phyloP scores from a whole-genome alignment of 495 filamentous ascomycete genomes.

The Parmelia sp. region DNA sequence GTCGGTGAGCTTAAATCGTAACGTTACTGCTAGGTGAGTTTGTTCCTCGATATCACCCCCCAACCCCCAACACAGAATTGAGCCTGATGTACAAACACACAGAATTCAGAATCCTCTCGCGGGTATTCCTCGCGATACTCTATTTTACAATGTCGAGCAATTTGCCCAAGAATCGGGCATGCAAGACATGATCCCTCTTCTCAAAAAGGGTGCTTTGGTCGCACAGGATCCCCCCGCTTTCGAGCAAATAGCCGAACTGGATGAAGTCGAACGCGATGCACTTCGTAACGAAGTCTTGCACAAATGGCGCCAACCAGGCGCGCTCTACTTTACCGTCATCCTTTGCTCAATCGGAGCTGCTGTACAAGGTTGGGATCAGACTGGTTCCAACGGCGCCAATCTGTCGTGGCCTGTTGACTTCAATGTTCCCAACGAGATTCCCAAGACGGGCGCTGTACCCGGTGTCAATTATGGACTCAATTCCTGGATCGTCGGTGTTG shows the following conservation, averaged over 20 bases:
- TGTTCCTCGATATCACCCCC: conserved; percentile 1
- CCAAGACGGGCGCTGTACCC: conserved; percentile 7
- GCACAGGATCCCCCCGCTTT: conserved; percentile 54
- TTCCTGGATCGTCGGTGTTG: conserved; percentile 55
- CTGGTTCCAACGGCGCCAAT: conserved; percentile 69
- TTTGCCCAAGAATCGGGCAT: conserved; percentile 47
- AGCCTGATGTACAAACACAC: neutral
- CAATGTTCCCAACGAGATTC: conserved; percentile 42
- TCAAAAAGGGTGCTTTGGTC: conserved; percentile 58
- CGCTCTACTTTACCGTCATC: conserved; percentile 63
- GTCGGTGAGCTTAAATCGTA: conserved; percentile 23
- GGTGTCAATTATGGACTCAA: conserved; percentile 37
- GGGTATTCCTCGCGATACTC: conserved; percentile 43
- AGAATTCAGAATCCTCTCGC: conserved; percentile 60
- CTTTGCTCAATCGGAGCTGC: conserved; percentile 67
- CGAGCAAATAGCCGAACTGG: conserved; percentile 51
- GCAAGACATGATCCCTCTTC: conserved; percentile 40
- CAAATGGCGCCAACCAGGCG: conserved; percentile 58
- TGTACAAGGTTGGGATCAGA: conserved; percentile 67
- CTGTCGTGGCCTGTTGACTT: conserved; percentile 55
- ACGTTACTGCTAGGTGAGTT: conserved; percentile 25
- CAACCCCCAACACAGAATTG: neutral
- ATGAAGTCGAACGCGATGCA: conserved; percentile 45
- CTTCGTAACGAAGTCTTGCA: conserved; percentile 54
- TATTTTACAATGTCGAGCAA: conserved; percentile 50